phyloP scores from a whole-genome alignment of 192 early-diverging fungal genomes.

The Oehlia diaphana region DNA sequence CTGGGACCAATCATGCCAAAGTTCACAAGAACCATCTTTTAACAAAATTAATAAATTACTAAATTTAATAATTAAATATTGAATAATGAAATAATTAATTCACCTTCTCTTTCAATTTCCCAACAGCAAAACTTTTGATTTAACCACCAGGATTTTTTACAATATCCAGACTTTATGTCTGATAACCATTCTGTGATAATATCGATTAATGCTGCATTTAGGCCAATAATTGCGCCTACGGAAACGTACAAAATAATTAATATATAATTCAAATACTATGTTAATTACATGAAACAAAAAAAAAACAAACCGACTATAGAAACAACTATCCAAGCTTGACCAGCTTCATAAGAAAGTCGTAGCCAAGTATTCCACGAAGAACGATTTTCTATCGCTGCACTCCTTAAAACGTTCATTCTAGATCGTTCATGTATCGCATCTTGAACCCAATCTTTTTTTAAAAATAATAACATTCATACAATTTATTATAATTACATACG shows the following conservation, averaged over 20 bases:
- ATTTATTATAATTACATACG: neutral
- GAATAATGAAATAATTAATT: neutral
- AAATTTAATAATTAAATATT: slow-evolving; percentile 5
- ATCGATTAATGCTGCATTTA: slow-evolving; percentile 86
- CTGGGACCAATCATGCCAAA: slow-evolving; percentile 69
- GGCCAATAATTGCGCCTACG: slow-evolving; percentile 68
- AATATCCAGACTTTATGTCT: slow-evolving; percentile 85
- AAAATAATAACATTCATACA: neutral
- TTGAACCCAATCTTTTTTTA: slow-evolving; percentile 61
- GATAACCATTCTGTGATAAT: slow-evolving; percentile 90
- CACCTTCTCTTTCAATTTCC: slow-evolving; percentile 64
- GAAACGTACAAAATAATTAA: neutral
- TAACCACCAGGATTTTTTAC: slow-evolving; percentile 82
- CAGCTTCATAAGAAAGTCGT: slow-evolving; percentile 62
- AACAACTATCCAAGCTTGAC: slow-evolving; percentile 86
- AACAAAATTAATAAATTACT: slow-evolving; percentile 21
- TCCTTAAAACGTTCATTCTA: slow-evolving; percentile 44
- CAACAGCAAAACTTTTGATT: slow-evolving; percentile 94
- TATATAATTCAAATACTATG: neutral
- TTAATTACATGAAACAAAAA: neutral
- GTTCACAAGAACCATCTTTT: slow-evolving; percentile 62
- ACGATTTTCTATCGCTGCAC: slow-evolving; percentile 36
- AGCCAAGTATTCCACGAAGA: slow-evolving; percentile 53
- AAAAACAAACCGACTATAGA: slow-evolving; percentile 65
- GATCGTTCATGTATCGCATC: slow-evolving; percentile 64